phyloP scores from a whole-genome alignment of 495 filamentous ascomycete genomes.

The Penicillium manginii region DNA sequence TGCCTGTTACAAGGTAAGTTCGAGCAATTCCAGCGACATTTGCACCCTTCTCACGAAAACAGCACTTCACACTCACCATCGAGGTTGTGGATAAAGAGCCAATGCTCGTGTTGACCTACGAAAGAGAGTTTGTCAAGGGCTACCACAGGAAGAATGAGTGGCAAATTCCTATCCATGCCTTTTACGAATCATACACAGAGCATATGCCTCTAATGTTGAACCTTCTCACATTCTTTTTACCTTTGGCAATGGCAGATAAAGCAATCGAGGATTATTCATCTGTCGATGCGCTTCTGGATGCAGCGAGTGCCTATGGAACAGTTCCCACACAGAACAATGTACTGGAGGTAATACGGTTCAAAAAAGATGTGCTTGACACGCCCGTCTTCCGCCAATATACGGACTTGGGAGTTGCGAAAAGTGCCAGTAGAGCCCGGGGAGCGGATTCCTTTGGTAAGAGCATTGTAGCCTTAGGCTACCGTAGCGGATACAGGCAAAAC shows the following conservation, averaged over 20 bases:
- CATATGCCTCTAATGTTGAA: conserved; percentile 20
- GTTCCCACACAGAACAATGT: conserved; percentile 3
- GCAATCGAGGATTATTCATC: conserved; percentile 16
- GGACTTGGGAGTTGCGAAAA: neutral
- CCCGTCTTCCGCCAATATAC: conserved; percentile 16
- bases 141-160: conserved; percentile 13
- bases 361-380: conserved; percentile 4
- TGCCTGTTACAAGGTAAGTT: neutral
- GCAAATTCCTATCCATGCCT: conserved; percentile 15
- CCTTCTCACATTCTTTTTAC: conserved; percentile 19
- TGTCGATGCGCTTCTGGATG: conserved; percentile 12
- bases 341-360: conserved; percentile 10
- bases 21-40: neutral
- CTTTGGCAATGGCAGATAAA: conserved; percentile 12
- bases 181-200: conserved; percentile 19
- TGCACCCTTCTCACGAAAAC: conserved; percentile 1
- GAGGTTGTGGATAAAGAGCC: conserved; percentile 11
- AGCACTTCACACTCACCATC: conserved; percentile 21
- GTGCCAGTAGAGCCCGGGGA: conserved; percentile 12
- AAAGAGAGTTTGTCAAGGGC: conserved; percentile 17
- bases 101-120: conserved; percentile 19
- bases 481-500: conserved; percentile 16
- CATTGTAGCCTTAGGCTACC: conserved; percentile 12
- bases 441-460: conserved; percentile 20
- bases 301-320: neutral